Evolutionary conservation across 2,329 filamentous ascomycete genomes (phyloP).

Genomic region (Juglanconis oblonga): DNA sequence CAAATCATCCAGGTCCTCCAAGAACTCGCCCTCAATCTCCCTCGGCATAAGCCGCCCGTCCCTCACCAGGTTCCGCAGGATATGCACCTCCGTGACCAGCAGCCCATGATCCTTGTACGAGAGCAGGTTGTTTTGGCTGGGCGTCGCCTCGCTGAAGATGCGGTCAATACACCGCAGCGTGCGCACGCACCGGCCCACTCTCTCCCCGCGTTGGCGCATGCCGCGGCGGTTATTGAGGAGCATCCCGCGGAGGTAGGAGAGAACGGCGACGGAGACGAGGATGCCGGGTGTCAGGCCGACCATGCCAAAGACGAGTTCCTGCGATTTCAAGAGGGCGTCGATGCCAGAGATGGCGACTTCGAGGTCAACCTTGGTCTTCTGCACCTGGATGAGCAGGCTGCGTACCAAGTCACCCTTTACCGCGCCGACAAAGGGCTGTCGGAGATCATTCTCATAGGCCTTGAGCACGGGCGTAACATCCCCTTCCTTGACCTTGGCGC

Average conservation of each 20-base stretch:
- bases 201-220: slow-evolving; percentile 55
- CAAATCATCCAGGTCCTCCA: slow-evolving; percentile 83
- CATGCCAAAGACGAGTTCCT: slow-evolving; percentile 97
- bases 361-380: slow-evolving; percentile 98
- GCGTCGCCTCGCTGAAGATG: slow-evolving; percentile 66
- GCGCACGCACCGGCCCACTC: slow-evolving; percentile 68
- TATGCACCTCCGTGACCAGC: slow-evolving; percentile 84
- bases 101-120: slow-evolving; percentile 92
- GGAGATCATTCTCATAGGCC: slow-evolving; percentile 87
- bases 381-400: slow-evolving; percentile 90
- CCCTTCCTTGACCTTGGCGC: slow-evolving; percentile 79
- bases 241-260: slow-evolving; percentile 67
- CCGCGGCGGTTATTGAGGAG: slow-evolving; percentile 74
- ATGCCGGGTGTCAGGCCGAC: slow-evolving; percentile 90
- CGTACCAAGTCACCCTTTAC: slow-evolving; percentile 83
- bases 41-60: slow-evolving; percentile 60
- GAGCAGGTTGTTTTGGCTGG: slow-evolving; percentile 66
- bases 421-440: slow-evolving; percentile 77
- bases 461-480: slow-evolving; percentile 88
- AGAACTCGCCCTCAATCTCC: slow-evolving; percentile 77
- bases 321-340: slow-evolving; percentile 88
- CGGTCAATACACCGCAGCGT: slow-evolving; percentile 87
- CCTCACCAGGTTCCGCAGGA: slow-evolving; percentile 68
- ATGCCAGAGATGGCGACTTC: slow-evolving; percentile 96
- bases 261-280: slow-evolving; percentile 74